Evolutionary conservation across 2,329 filamentous ascomycete genomes (phyloP).

Genomic region (Cladorrhinum sp.): DNA sequence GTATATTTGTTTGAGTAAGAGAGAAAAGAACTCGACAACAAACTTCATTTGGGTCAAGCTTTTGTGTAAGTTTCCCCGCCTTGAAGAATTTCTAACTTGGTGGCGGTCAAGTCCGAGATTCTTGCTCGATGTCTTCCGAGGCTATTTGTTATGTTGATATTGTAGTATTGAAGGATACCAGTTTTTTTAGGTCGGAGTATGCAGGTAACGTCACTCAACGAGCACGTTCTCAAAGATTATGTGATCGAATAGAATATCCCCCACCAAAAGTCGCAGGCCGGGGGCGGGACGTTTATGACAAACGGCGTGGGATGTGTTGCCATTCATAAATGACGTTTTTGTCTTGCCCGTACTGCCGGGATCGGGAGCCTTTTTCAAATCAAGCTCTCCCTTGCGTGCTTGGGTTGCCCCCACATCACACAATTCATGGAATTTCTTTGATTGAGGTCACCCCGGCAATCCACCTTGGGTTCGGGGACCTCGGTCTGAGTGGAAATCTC

Average conservation of each 20-base stretch:
- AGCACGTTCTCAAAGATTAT: background rate
- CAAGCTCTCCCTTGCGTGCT: background rate
- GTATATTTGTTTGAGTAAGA: slow-evolving; percentile 31
- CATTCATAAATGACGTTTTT: background rate
- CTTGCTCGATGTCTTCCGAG: too few relatives aligned
- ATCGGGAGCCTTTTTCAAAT: background rate
- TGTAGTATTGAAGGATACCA: background rate
- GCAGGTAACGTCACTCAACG: background rate
- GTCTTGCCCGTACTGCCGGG: too few relatives aligned
- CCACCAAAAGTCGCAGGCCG: background rate
- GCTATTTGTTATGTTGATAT: too few relatives aligned
- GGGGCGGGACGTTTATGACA: background rate
- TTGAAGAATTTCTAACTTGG: too few relatives aligned
- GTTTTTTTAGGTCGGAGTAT: background rate
- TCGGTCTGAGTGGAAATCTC: background rate
- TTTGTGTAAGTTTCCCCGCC: too few relatives aligned
- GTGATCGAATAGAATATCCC: background rate
- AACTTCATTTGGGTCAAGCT: slow-evolving; percentile 26
- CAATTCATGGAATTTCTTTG: background rate
- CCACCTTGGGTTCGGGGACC: background rate
- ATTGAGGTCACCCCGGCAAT: background rate
- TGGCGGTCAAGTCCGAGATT: too few relatives aligned
- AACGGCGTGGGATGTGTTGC: background rate
- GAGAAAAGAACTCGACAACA: slow-evolving; percentile 31
- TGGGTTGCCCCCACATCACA: background rate